Percentiles rank a stretch among this genome's conserved stretches.
Conservation (phyloP, 495 filamentous ascomycete species). For the Hyphodiscus hymeniophilus region DNA sequence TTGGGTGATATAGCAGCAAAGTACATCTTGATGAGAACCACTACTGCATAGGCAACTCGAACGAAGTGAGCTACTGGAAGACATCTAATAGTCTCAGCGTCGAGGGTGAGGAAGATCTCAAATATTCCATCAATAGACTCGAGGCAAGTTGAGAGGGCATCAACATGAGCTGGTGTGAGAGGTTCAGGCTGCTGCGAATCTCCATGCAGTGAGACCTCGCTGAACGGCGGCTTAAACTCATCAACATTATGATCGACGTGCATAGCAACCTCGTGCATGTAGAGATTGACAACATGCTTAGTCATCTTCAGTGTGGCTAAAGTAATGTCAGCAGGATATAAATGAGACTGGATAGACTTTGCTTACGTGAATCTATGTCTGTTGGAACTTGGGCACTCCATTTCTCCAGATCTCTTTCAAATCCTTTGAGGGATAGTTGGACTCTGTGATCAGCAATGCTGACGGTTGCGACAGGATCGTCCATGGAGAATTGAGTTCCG, state of each 20-base stretch:
- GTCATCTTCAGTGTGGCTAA: conserved; percentile 48
- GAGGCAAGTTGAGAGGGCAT: conserved; percentile 64
- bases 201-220: conserved; percentile 32
- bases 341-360: background rate
- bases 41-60: conserved; percentile 70
- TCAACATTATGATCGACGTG: conserved; percentile 62
- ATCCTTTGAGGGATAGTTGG: conserved; percentile 64
- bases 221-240: conserved; percentile 46
- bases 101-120: conserved; percentile 56
- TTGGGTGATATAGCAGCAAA: conserved; percentile 60
- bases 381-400: conserved; percentile 38
- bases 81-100: conserved; percentile 51
- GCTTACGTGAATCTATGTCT: conserved; percentile 26
- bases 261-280: conserved; percentile 81
- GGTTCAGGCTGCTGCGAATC: conserved; percentile 21
- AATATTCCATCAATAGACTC: conserved; percentile 66
- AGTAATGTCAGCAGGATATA: conserved; percentile 4
- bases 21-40: conserved; percentile 86
- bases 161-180: conserved; percentile 56
- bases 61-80: conserved; percentile 73
- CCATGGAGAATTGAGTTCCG: conserved; percentile 64
- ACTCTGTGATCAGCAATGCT: conserved; percentile 68
- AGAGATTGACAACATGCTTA: conserved; percentile 62
- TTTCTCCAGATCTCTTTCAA: conserved; percentile 66
- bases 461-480: conserved; percentile 55